A percentile compares a stretch with the other conserved stretches of the same genome.
phyloP scores from a whole-genome alignment of 1,284 basidiomycete genomes.

The Austroboletus niveus region DNA sequence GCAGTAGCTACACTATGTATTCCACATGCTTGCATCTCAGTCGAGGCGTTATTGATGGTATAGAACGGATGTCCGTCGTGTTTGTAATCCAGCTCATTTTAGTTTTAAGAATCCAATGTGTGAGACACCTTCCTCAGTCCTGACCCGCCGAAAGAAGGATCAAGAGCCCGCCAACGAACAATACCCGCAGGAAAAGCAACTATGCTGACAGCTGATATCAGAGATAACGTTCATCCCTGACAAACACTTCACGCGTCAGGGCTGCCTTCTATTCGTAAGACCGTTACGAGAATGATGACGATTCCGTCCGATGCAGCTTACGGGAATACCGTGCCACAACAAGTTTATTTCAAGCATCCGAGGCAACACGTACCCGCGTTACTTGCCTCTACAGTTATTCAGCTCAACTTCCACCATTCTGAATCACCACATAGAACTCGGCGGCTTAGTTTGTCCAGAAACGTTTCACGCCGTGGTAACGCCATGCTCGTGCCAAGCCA shows the following conservation, averaged over 20 bases:
- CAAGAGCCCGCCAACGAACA: background rate
- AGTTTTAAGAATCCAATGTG: too few species aligned
- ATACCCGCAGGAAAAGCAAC: background rate
- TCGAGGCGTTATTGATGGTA: too few species aligned
- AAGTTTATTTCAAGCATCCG: background rate
- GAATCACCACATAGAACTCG: background rate
- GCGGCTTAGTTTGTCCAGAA: background rate
- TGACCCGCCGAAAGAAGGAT: background rate
- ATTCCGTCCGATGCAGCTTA: slow-evolving; percentile 5
- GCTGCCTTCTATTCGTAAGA: background rate
- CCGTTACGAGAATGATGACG: slow-evolving; percentile 7
- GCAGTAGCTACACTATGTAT: too few species aligned
- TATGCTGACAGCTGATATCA: background rate
- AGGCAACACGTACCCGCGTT: too few species aligned
- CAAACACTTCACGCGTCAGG: slow-evolving; percentile 2
- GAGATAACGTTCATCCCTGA: slow-evolving; percentile 19
- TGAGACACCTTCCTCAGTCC: background rate
- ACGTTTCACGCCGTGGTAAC: slow-evolving; percentile 1
- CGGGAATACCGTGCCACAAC: background rate
- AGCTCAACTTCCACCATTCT: background rate
- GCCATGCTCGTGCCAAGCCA: background rate
- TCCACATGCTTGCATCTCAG: too few species aligned
- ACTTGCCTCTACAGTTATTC: too few species aligned
- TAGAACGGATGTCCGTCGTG: too few species aligned
- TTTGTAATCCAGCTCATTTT: background rate